Percentiles rank a stretch among this genome's conserved stretches.
Evolutionary conservation across 2,329 filamentous ascomycete genomes (phyloP).

Genomic region (Alternaria ethzedia): DNA sequence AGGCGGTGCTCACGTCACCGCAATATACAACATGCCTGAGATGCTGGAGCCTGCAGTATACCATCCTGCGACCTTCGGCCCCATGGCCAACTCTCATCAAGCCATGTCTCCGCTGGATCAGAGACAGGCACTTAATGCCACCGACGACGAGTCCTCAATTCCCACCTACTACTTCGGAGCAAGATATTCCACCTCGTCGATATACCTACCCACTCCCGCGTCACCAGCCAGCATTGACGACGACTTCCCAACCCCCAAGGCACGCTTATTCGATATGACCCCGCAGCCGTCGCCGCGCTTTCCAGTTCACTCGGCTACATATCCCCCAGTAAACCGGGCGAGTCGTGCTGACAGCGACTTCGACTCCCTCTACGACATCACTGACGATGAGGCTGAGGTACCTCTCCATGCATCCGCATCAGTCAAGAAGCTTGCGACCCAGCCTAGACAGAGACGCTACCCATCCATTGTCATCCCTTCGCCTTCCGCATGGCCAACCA

Average conservation of each 20-base stretch:
- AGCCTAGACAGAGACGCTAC: conserved; percentile 56
- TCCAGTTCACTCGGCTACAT: conserved; percentile 45
- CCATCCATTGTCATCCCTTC: conserved; percentile 67
- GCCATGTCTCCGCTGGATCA: conserved; percentile 61
- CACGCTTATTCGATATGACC: conserved; percentile 63
- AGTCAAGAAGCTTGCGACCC: conserved; percentile 50
- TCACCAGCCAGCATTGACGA: conserved; percentile 59
- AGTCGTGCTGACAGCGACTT: conserved; percentile 75
- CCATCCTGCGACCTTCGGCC: conserved; percentile 42
- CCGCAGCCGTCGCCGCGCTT: conserved; percentile 58
- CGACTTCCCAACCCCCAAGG: conserved; percentile 75
- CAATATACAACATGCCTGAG: conserved; percentile 54
- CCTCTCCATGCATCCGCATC: conserved; percentile 60
- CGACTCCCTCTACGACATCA: conserved; percentile 86
- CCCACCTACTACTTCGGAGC: conserved; percentile 49
- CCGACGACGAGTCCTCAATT: conserved; percentile 56
- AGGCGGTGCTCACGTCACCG: conserved; percentile 46
- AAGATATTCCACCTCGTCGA: conserved; percentile 42
- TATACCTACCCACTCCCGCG: conserved; percentile 35
- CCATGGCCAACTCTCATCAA: conserved; percentile 31
- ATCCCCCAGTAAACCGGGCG: conserved; percentile 67
- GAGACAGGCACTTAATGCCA: conserved; percentile 65
- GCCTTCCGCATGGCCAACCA: conserved; percentile 62
- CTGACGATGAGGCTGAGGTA: conserved; percentile 72
- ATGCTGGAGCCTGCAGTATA: conserved; percentile 58